phyloP scores from a whole-genome alignment of 768 basidiomycete genomes.

The Galerina marginata region DNA sequence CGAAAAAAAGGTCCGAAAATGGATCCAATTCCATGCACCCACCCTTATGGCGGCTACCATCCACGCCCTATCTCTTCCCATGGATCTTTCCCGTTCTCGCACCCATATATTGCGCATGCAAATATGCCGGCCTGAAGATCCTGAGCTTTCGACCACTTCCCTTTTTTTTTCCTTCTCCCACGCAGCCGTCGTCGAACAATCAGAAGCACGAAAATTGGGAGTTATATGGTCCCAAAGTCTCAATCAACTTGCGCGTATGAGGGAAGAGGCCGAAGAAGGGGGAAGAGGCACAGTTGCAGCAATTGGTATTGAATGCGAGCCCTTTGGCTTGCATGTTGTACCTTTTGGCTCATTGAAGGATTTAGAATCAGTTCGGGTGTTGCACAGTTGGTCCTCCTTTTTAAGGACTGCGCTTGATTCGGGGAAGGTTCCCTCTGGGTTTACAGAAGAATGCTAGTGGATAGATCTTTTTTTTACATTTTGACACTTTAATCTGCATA shows the following conservation, averaged over 20 bases:
- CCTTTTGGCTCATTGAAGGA: slow-evolving; percentile 1
- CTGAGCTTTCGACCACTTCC: neutral
- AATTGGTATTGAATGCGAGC: neutral
- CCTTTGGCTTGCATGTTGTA: neutral
- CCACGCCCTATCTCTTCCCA: neutral
- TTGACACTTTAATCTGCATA: too few relatives aligned
- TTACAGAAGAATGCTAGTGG: too few relatives aligned
- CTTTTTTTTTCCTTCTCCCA: neutral
- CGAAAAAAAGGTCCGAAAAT: neutral
- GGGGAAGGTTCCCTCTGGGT: too few relatives aligned
- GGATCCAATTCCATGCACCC: neutral
- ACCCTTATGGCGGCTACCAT: neutral
- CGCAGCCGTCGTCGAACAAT: neutral
- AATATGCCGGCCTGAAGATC: neutral
- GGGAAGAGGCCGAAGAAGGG: neutral
- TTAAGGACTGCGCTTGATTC: too few relatives aligned
- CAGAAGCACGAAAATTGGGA: neutral
- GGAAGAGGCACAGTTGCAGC: slow-evolving; percentile 1
- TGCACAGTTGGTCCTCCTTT: too few relatives aligned
- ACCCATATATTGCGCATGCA: neutral
- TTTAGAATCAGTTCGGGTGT: neutral
- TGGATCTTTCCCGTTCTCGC: neutral
- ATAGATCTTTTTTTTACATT: too few relatives aligned
- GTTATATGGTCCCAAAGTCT: neutral
- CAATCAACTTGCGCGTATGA: neutral